Base-by-base conservation (phyloP, 2,329 filamentous ascomycete species). In the Neonectria neomacrospora region DNA sequence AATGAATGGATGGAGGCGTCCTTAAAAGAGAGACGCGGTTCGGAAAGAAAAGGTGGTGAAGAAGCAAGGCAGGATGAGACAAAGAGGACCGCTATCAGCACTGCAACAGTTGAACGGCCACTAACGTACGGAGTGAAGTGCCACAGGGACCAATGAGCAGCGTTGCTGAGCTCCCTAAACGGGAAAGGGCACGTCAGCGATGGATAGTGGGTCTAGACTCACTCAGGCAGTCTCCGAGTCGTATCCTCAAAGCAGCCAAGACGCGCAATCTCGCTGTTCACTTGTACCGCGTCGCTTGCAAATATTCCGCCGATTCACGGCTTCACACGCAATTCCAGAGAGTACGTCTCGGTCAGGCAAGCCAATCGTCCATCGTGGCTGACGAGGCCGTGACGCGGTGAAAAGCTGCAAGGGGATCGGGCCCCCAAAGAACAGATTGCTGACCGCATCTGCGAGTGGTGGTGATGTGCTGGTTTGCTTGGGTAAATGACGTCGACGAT, bases 111-210 rank as follows among this genome's bases (percentile, higher is more conserved):
- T 34, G 37, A 50, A 52, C 50, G 45, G 32, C 32, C 23, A 32
- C 18, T n/a, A 37, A 32, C n/a, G n/a, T n/a, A n/a, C n/a, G n/a
- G n/a, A n/a, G n/a, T n/a, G n/a, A 12, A 32, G 56, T 6, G 23
- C 6, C 23, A 26, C 23, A 26, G 23, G 23, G 23, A 6, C 39
- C 48, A 53, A 23, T 34, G 32, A 41, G 16, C 22, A 50, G 18
- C n/a, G 42, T 41, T 61, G 42, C 53, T 30, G 59, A 61, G 53
- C 59, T 61, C 53, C 59, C 59, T 14, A 10, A 61, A 55, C 8
- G 22, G 59, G 59, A 61, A 39, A 41, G 20, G 32, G 12, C 6
- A 34, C 7, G 9, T 12, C 28, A 18, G 54, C 54, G 42, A 56
- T 34, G 34, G 6, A 37, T 14, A 37, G 37, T 57, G 54, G 54